Percentiles rank a stretch among this genome's conserved stretches.
Conservation (phyloP, 257 asterid species). For the Cinchona pubescens region DNA sequence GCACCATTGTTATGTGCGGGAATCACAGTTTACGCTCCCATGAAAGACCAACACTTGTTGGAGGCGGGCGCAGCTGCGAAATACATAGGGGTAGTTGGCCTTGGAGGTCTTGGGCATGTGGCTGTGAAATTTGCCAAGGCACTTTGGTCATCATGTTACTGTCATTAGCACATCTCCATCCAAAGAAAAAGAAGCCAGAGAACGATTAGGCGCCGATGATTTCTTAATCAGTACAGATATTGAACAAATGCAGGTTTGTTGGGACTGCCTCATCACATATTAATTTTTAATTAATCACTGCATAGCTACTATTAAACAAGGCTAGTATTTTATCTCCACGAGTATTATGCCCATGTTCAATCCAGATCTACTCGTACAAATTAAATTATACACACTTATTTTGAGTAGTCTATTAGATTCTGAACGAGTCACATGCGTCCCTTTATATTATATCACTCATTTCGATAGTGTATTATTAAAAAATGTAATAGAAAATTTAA, state of each 20-base stretch:
- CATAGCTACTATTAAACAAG: too few species aligned
- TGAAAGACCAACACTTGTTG: constrained; percentile 60
- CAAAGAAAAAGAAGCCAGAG: constrained; percentile 67
- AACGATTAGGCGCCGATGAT: constrained; percentile 69
- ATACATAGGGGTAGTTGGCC: constrained; percentile 61
- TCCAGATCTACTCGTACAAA: neutral
- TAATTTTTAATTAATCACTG: too few species aligned
- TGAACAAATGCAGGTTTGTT: constrained; percentile 63
- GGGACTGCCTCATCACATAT: too few species aligned
- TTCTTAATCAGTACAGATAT: constrained; percentile 58
- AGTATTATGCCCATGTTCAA: neutral
- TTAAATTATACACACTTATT: too few species aligned
- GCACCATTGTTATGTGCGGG: constrained; percentile 90
- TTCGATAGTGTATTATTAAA: too few species aligned
- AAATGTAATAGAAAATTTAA: too few species aligned
- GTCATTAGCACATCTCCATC: constrained; percentile 85
- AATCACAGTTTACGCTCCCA: constrained; percentile 58
- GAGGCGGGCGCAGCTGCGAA: constrained; percentile 33
- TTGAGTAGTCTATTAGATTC: too few species aligned
- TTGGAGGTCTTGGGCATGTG: constrained; percentile 81
- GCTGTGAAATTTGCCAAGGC: constrained; percentile 81
- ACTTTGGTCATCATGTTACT: constrained; percentile 73
- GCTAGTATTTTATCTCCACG: neutral
- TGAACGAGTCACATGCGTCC: too few species aligned
- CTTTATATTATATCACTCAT: too few species aligned